phyloP scores from a whole-genome alignment of 441 rosid species.

The Adansonia rubrostipa region DNA sequence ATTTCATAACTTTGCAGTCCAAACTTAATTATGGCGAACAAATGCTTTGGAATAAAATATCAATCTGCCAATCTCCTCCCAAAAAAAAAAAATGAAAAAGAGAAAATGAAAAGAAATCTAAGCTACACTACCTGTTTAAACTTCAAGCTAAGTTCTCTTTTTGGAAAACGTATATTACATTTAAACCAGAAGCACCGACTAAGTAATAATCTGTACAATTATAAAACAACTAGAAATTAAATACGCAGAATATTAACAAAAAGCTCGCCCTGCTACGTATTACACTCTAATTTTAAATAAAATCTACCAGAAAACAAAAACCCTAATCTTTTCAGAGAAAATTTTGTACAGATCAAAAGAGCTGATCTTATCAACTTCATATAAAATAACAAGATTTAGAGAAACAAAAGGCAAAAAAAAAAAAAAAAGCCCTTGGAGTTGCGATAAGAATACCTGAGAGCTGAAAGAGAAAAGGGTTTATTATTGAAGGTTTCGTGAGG shows the following conservation, averaged over 20 bases:
- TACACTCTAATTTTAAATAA: neutral
- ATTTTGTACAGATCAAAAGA: neutral
- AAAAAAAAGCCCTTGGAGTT: neutral
- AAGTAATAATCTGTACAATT: neutral
- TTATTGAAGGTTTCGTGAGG: neutral
- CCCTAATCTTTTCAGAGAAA: slow-evolving; percentile 7
- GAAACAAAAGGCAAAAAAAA: neutral
- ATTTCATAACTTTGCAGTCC: neutral
- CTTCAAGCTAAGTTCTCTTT: neutral
- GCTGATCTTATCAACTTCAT: neutral
- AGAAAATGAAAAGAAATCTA: neutral
- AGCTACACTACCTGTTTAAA: neutral
- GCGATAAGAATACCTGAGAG: slow-evolving; percentile 9
- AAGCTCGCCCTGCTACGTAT: neutral
- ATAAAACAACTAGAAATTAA: neutral
- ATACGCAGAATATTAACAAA: neutral
- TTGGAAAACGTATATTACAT: no score
- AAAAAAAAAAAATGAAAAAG: neutral
- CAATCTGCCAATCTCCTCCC: neutral
- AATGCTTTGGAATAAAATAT: neutral
- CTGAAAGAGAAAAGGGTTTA: neutral
- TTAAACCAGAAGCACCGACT: slow-evolving; percentile 2
- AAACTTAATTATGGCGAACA: neutral
- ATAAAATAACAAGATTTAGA: neutral
- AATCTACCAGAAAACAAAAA: neutral